Evolutionary conservation across 176 grass and related monocot genomes (phyloP).

Genomic region (Rhynchospora pubera): DNA sequence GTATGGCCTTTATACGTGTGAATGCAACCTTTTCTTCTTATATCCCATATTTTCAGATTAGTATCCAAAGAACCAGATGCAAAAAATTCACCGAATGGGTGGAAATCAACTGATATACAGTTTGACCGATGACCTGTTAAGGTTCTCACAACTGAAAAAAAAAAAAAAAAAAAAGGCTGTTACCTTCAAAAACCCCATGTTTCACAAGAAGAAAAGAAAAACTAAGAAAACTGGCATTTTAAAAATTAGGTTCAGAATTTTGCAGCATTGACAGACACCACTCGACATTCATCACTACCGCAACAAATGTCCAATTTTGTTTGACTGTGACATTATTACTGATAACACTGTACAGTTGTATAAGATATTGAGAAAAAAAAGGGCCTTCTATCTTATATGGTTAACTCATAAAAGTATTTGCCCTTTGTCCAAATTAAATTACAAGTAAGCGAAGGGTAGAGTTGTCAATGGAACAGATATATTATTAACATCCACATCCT

Average conservation of each 20-base stretch:
- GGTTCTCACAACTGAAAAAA: conserved; percentile 66
- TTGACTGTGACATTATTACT: neutral
- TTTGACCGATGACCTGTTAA: conserved; percentile 90
- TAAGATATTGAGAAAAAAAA: neutral
- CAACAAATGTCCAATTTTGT: neutral
- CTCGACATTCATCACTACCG: neutral
- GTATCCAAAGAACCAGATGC: conserved; percentile 93
- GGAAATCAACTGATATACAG: conserved; percentile 90
- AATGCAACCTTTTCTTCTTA: conserved; percentile 88
- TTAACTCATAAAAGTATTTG: neutral
- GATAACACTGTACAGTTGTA: neutral
- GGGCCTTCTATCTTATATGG: neutral
- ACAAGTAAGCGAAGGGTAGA: neutral
- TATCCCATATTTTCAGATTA: conserved; percentile 97
- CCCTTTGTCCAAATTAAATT: neutral
- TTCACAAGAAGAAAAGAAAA: neutral
- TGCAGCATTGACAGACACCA: neutral
- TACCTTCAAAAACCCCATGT: conserved; percentile 3
- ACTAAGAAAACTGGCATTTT: neutral
- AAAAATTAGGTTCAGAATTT: neutral
- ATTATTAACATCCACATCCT: neutral
- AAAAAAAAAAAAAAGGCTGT: conserved; percentile 6
- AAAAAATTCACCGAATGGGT: conserved; percentile 96
- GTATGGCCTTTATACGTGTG: conserved; percentile 96
- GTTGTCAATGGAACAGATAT: neutral